phyloP scores from a whole-genome alignment of 140 eudicot species.

The Stevia rebaudiana region DNA sequence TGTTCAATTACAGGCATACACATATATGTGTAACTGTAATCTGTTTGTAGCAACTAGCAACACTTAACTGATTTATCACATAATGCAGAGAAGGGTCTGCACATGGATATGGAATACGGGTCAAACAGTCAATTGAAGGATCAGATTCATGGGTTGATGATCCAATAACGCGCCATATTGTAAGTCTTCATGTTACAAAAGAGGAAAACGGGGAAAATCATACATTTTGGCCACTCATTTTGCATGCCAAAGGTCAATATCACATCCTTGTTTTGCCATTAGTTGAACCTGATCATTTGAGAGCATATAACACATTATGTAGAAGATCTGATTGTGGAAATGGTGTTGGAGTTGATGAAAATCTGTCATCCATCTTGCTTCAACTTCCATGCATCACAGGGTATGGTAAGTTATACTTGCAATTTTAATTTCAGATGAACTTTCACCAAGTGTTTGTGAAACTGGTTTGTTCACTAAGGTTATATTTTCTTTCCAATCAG shows the following conservation, averaged over 20 bases:
- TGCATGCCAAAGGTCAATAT: constrained; percentile 67
- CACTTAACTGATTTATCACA: constrained; percentile 10
- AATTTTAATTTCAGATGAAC: neutral
- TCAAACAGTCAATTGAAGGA: constrained; percentile 70
- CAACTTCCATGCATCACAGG: constrained; percentile 99
- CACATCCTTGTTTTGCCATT: constrained; percentile 73
- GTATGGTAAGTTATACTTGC: constrained; percentile 77
- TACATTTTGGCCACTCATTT: constrained; percentile 76
- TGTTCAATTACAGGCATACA: neutral
- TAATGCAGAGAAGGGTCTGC: constrained; percentile 86
- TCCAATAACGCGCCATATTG: constrained; percentile 80
- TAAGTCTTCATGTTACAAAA: constrained; percentile 53
- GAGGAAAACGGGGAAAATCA: constrained; percentile 47
- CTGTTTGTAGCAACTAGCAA: constrained; percentile 7
- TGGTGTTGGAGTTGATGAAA: constrained; percentile 76
- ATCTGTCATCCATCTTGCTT: constrained; percentile 71
- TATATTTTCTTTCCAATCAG: constrained; percentile 11
- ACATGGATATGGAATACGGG: constrained; percentile 83
- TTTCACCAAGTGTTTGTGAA: neutral
- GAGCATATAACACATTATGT: constrained; percentile 57
- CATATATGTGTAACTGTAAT: constrained; percentile 5
- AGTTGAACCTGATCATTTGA: constrained; percentile 70
- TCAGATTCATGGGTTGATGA: constrained; percentile 99
- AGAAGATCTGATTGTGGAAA: constrained; percentile 75
- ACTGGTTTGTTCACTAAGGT: too few species aligned